Base-by-base conservation (phyloP, 768 basidiomycete species). In the Podaxis sp. region DNA sequence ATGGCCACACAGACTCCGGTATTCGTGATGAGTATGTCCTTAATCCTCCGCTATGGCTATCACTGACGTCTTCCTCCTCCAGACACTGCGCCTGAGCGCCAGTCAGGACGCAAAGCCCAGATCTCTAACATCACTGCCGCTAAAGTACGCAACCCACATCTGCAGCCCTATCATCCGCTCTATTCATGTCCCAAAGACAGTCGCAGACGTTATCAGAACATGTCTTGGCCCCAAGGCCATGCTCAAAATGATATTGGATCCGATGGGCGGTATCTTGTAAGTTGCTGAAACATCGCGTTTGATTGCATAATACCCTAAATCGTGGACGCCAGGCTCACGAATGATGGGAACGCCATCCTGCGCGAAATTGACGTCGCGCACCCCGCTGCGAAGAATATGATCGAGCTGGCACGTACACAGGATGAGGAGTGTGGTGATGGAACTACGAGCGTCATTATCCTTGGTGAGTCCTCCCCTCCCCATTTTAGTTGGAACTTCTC, bases 371-470 rank as follows among this genome's bases (percentile, higher is more conserved):
- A 99, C 68, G 97, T 99, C 33, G 95, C 96, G 2, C 97, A 99
- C 69, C 97, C 96, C 2, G 97, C 97, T 27, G 96, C 97, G 25
- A 99, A 98, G 80, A 97, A 96, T 68, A 98, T 99, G 96, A 97
- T 99, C 66, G 97, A 99, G 77, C 86, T 98, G 11, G 94, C 93
- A 68, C 79, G 97, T 72, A 98, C 97, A 1, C 97, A 98, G 74
- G 97, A 98, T 69, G 97, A 98, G 77, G 97, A 98, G 71, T 97
- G 97, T 66, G 97, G 96, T 52, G 97, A 98, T 75, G 97, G 96
- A 63, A 99, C 97, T 24, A 99, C 96, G 12, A 94, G 92, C 70
- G 96, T 98, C 53, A 97, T 99, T 77, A 97, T 98, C 70, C 84
- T 98, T 15, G 96, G 96, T 96, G 70, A 68, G 83, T 68, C 4